These are phyloP conservation scores for Wickerhamiella pararugosa DNA, from an alignment of 1,139 yeast genomes.

Conservation along the genomic window DNA sequence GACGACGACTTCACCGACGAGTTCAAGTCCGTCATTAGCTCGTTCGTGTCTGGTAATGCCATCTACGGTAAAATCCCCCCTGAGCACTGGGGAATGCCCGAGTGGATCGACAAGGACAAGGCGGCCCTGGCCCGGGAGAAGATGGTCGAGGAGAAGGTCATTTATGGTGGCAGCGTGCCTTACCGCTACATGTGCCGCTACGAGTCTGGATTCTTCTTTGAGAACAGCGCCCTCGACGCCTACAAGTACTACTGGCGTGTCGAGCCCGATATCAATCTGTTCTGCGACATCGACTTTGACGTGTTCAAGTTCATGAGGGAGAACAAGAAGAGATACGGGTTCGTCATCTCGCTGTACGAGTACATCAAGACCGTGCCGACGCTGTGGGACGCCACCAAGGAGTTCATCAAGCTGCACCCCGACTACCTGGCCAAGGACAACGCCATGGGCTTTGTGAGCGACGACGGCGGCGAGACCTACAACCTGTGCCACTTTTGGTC, in stretches of 20 bases:
- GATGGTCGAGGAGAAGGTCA: conserved; percentile 34
- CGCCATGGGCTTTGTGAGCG: conserved; percentile 55
- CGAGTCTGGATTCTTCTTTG: conserved; percentile 80
- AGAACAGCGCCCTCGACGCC: conserved; percentile 54
- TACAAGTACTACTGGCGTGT: conserved; percentile 91
- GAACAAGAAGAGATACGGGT: conserved; percentile 58
- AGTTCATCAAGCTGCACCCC: conserved; percentile 50
- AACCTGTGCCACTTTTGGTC: conserved; percentile 87
- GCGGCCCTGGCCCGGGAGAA: conserved; percentile 38
- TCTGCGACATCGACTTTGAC: conserved; percentile 72
- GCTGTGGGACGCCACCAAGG: conserved; percentile 63
- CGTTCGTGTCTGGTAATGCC: conserved; percentile 42
- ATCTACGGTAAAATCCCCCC: conserved; percentile 49
- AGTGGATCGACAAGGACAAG: conserved; percentile 40
- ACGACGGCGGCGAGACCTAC: conserved; percentile 41
- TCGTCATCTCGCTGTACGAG: conserved; percentile 70
- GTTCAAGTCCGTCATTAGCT: conserved; percentile 31
- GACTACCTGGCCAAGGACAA: conserved; percentile 50
- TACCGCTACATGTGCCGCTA: conserved; percentile 85
- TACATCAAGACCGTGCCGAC: conserved; percentile 64
- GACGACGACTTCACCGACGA: conserved; percentile 37
- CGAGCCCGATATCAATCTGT: conserved; percentile 68
- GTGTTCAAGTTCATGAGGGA: conserved; percentile 69
- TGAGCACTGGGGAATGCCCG: conserved; percentile 65
- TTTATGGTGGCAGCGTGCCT: conserved; percentile 51